Evolutionary conservation across 257 asterid genomes (phyloP).

Genomic region (Fraxinus cuspidata): DNA sequence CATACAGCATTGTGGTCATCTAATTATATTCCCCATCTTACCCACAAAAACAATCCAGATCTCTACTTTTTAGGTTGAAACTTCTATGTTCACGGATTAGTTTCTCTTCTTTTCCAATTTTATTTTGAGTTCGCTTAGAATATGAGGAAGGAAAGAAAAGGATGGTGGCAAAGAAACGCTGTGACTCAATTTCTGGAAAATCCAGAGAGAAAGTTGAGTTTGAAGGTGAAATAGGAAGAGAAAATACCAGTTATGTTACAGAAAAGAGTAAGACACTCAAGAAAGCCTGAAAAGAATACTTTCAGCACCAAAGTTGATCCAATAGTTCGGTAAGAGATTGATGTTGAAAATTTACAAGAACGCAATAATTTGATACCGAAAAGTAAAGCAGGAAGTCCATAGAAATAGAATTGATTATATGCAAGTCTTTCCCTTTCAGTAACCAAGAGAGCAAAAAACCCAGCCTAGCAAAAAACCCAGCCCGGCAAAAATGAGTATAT

Average conservation of each 20-base stretch:
- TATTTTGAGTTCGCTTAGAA: not conserved
- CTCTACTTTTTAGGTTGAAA: conserved; percentile 11
- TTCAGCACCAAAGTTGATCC: not conserved
- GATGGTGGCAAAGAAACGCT: not conserved
- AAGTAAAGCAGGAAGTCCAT: not conserved
- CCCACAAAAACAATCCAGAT: not conserved
- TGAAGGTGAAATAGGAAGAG: not conserved
- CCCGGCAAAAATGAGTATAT: not conserved
- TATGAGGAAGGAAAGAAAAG: not conserved
- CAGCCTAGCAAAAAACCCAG: not conserved
- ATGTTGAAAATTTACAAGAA: not conserved
- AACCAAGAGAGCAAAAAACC: not conserved
- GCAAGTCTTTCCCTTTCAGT: not conserved
- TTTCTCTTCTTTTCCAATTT: not conserved
- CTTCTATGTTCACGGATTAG: not conserved
- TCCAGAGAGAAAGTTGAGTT: not conserved
- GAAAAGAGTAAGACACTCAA: not conserved
- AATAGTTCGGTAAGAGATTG: too few species aligned
- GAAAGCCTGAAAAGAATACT: not conserved
- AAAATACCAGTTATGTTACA: not conserved
- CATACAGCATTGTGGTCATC: not conserved
- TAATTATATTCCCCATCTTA: not conserved
- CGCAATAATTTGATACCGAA: not conserved
- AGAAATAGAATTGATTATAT: not conserved
- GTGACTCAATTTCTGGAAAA: not conserved